Base-by-base conservation (phyloP, 2,329 filamentous ascomycete genomes). In the Penicillium sp. region DNA sequence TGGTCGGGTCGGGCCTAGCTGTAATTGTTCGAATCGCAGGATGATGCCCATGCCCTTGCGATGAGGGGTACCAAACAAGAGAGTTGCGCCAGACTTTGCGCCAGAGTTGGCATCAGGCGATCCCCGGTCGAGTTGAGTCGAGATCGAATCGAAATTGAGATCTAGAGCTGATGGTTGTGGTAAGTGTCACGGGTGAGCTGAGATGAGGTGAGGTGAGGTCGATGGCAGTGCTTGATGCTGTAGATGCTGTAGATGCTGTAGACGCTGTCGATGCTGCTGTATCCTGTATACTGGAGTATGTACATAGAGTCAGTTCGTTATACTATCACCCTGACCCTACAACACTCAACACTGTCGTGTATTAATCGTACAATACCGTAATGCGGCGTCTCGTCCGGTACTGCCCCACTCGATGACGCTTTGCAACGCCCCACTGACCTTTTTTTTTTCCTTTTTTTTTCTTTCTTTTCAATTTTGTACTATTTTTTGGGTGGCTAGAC, bases 391-490 rank as follows among this genome's bases (percentile, higher is more conserved):
- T 2, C 56, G 59, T 58, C 20, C 21, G 33, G 61, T 65, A 52
- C 60, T 34, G 20, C 8, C 18, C 60, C 61, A 63, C 65, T 20
- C 15, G 45, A 67, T 68, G 67, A 68, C 65, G 65, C 43, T 58
- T 29, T 36, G 10, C 7, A 18, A 8, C 4, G 44, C 49, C 43
- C 55, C 55, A 55, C 58, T 17, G 36, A 13, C 13, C 29, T 44
- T 40, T 51, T 51, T 40, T 43, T 46, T 24, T 47, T 43, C 23
- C 7, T 29, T 34, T 49, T 48, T 50, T 30, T 46, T 41, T 29
- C n/a, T 41, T 32, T 23, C 26, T 47, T 40, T 42, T 29, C 37
- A 24, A 32, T 54, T 51, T 49, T 44, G 15, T 49, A 29, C 36
- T 45, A 40, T 34, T 46, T 46, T 46, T 39, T 37, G 26, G 46